These are phyloP conservation scores for Luzula sylvatica DNA, from an alignment of 176 grass and related monocot genomes.

Conservation along the genomic window DNA sequence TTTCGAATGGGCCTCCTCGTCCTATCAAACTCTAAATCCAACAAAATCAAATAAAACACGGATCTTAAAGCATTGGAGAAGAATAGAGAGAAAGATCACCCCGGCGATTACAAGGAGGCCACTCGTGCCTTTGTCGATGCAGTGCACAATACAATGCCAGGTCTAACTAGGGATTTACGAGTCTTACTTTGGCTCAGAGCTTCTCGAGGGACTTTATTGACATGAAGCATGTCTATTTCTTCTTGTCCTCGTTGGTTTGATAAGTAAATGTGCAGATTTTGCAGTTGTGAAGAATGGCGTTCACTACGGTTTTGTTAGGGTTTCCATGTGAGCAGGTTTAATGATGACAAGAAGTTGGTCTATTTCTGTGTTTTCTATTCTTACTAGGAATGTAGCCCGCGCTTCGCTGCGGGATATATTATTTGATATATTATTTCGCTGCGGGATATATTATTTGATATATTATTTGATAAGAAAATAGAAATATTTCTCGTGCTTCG, in stretches of 20 bases:
- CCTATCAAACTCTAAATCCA: conserved; percentile 42
- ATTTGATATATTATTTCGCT: no score
- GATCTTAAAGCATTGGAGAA: neutral
- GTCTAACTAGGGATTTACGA: conserved; percentile 50
- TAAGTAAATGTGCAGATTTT: neutral
- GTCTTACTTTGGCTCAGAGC: conserved; percentile 26
- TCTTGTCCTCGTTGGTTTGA: conserved; percentile 32
- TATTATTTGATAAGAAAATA: no score
- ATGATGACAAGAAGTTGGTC: conserved; percentile 71
- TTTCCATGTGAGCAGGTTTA: conserved; percentile 66
- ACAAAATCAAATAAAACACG: neutral
- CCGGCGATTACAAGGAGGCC: conserved; percentile 88
- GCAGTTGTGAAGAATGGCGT: neutral
- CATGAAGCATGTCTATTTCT: conserved; percentile 52
- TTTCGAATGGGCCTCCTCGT: conserved; percentile 83
- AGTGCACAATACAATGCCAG: conserved; percentile 95
- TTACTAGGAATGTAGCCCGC: no score
- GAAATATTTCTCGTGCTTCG: no score
- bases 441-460: no score
- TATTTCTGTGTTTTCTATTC: no score
- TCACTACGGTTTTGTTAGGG: no score
- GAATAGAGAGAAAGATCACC: no score
- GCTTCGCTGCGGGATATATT: no score
- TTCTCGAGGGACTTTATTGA: conserved; percentile 34
- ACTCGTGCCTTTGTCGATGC: conserved; percentile 92